Percentiles rank a stretch among this genome's conserved stretches.
Evolutionary conservation across 2,329 filamentous ascomycete genomes (phyloP).

Genomic region (Verticillium dahliae): DNA sequence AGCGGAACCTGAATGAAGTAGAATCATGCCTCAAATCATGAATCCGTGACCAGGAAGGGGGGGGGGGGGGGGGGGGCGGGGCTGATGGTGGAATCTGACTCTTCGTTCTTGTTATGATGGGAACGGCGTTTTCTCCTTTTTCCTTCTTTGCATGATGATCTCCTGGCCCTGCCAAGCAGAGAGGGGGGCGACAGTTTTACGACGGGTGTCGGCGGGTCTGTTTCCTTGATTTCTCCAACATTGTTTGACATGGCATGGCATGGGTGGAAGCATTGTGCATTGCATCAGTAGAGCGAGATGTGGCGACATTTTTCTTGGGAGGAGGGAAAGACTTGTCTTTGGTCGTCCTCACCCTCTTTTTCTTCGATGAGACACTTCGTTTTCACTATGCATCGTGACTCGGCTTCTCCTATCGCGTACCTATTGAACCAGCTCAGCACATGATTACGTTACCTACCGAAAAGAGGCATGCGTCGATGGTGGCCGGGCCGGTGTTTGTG

Average conservation of each 20-base stretch:
- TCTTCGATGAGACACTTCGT: background rate
- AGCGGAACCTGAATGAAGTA: too few relatives aligned
- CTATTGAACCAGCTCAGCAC: background rate
- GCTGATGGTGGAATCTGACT: background rate
- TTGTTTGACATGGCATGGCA: background rate
- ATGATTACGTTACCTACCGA: background rate
- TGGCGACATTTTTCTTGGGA: background rate
- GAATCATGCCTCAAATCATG: too few relatives aligned
- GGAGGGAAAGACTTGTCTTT: background rate
- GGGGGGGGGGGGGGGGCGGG: background rate
- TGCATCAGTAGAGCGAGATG: background rate
- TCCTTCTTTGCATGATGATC: background rate
- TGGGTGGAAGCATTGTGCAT: background rate
- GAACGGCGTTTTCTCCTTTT: background rate
- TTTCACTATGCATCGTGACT: background rate
- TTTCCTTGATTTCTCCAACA: background rate
- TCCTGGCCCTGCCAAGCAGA: background rate
- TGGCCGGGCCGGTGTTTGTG: background rate
- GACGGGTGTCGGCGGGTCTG: background rate
- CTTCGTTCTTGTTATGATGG: background rate
- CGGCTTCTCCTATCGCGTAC: background rate
- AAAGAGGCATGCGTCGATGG: background rate
- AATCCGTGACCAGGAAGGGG: too few relatives aligned
- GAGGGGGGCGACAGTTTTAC: too few relatives aligned
- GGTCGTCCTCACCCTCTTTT: background rate